These are phyloP conservation scores for Geranium brycei DNA, from an alignment of 345 rosid species.

Conservation along the genomic window DNA sequence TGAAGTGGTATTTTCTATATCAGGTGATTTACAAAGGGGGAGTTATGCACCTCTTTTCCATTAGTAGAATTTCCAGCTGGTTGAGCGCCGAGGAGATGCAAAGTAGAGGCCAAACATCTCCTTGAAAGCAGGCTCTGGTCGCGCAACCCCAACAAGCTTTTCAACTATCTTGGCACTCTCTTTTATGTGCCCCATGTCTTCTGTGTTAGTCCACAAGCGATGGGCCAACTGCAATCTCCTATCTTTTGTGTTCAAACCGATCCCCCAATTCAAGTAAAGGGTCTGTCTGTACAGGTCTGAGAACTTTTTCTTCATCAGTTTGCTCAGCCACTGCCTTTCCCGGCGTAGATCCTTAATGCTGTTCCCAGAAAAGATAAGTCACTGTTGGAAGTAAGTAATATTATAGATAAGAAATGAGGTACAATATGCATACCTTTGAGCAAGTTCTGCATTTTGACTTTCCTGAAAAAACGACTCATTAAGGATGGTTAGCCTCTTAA, in stretches of 20 bases:
- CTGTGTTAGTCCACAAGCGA: constrained; percentile 24
- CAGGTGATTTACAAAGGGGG: constrained; percentile 8
- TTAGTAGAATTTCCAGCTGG: constrained; percentile 3
- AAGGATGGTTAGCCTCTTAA: constrained; percentile 51
- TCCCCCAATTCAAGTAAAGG: constrained; percentile 29
- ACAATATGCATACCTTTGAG: constrained; percentile 9
- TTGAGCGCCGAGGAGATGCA: constrained; percentile 15
- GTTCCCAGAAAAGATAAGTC: background rate
- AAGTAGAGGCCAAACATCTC: constrained; percentile 37
- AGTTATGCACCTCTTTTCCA: constrained; percentile 17
- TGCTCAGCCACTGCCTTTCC: constrained; percentile 35
- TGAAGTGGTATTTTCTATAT: no score
- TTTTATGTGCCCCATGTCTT: constrained; percentile 23
- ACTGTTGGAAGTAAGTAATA: no score
- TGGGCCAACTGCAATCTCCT: constrained; percentile 28
- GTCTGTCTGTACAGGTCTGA: constrained; percentile 23
- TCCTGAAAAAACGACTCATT: constrained; percentile 40
- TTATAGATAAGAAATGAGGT: background rate
- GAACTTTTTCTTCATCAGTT: constrained; percentile 24
- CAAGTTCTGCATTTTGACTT: constrained; percentile 38
- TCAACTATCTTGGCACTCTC: constrained; percentile 29
- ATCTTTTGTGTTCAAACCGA: constrained; percentile 16
- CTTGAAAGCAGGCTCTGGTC: constrained; percentile 20
- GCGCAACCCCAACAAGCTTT: constrained; percentile 28
- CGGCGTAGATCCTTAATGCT: constrained; percentile 26